phyloP scores from a whole-genome alignment of 2,329 filamentous ascomycete genomes.

The Neodidymelliopsis sp. region DNA sequence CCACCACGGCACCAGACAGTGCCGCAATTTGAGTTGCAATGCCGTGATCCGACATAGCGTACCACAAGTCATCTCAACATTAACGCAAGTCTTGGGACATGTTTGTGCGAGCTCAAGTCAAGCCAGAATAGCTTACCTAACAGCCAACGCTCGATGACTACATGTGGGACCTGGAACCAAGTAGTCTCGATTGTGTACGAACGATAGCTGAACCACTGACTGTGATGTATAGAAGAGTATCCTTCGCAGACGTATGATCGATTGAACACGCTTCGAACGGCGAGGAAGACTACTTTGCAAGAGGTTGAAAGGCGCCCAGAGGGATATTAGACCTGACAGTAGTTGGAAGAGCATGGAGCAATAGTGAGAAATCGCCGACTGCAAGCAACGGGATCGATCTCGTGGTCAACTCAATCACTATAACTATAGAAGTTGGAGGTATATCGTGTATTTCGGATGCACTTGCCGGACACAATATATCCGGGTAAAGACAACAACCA shows the following conservation, averaged over 20 bases:
- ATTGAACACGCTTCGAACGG: too few species aligned
- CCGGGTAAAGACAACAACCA: slow-evolving; percentile 11
- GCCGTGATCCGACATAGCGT: slow-evolving; percentile 10
- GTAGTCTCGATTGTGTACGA: too few species aligned
- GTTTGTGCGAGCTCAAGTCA: not conserved
- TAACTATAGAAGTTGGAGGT: not conserved
- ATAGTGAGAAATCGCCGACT: not conserved
- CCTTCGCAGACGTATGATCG: too few species aligned
- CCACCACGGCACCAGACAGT: slow-evolving; percentile 2
- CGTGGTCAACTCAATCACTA: not conserved
- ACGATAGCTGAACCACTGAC: too few species aligned
- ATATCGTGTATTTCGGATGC: slow-evolving; percentile 3
- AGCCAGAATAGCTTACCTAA: too few species aligned
- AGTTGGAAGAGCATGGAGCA: not conserved
- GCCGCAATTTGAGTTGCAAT: slow-evolving; percentile 3
- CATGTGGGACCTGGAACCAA: too few species aligned
- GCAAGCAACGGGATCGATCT: not conserved
- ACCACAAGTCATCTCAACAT: not conserved
- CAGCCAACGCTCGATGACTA: too few species aligned
- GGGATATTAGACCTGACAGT: not conserved
- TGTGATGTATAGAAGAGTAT: too few species aligned
- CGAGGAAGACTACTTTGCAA: not conserved
- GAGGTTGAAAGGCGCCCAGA: too few species aligned
- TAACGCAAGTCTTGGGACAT: not conserved
- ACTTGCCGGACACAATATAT: slow-evolving; percentile 10